Conservation (phyloP, 202 grass and related monocot species). For the Panicum hallii region DNA sequence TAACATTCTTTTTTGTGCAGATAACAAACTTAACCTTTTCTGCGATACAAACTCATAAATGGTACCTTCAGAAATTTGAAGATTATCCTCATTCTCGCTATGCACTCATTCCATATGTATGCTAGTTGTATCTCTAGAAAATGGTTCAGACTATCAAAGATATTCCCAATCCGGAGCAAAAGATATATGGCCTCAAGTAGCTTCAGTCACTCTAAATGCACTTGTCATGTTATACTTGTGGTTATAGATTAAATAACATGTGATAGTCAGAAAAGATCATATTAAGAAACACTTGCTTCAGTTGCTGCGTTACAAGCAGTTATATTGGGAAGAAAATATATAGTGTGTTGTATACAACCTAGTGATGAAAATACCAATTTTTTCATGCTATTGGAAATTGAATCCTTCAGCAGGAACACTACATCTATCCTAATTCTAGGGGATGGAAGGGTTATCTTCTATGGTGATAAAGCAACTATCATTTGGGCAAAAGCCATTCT, state of each 20-base stretch:
- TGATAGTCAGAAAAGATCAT: not conserved
- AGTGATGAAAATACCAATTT: not conserved
- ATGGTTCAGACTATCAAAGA: not conserved
- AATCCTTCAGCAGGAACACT: too few species aligned
- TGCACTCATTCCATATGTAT: constrained; percentile 83
- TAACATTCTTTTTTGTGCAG: constrained; percentile 48
- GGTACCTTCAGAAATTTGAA: constrained; percentile 94
- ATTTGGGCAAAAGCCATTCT: too few species aligned
- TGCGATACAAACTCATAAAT: constrained; percentile 81
- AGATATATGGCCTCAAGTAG: not conserved
- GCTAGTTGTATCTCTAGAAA: constrained; percentile 46
- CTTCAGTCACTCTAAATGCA: constrained; percentile 3
- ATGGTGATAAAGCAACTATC: too few species aligned
- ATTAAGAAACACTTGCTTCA: not conserved
- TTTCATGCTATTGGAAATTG: not conserved
- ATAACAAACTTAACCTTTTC: constrained; percentile 75
- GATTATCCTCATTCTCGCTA: constrained; percentile 68
- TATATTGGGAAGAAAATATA: not conserved
- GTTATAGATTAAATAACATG: not conserved
- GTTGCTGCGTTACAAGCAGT: not conserved
- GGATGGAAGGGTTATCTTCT: too few species aligned
- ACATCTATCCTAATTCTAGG: not conserved
- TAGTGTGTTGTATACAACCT: not conserved
- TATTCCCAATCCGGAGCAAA: not conserved
- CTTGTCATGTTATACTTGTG: not conserved